Evolutionary conservation across 108 stramenopile genomes (phyloP), one percentile per base, ranked within the genome.

Genomic region (Phaeodactylum tricornutum): DNA sequence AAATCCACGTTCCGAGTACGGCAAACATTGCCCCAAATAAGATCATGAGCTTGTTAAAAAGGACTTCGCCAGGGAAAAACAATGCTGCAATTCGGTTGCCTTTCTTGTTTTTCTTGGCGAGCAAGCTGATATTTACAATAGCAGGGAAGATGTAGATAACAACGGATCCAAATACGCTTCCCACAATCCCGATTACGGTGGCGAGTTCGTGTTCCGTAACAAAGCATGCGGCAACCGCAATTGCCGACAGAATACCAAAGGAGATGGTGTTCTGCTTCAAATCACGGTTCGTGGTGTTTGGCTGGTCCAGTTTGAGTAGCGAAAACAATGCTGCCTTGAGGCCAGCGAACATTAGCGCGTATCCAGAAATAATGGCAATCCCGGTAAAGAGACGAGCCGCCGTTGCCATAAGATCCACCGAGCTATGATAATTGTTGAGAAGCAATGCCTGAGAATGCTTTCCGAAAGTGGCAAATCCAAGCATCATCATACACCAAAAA

Each of bases 111-210:
- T 31, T 50, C 32, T 34, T 32, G 6, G 3, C 14, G 19, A 50
- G 22, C 33, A 50, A 15, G 3, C 28, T 50, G 37, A 21, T 30
- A 21, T 35, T 50, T 3, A 50, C 49, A 35, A 50, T 21, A 4
- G 49, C 49, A 24, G 49, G 49, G 32, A 50, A 50, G 31, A 50
- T 50, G 49, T 50, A 50, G 28, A 50, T 50, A 6, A 50, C 49
- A 7, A 50, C 49, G 8, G 49, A 50, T 19, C 49, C 49, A 29
- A 32, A 50, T 2, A 50, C 33, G 14, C 49, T 50, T 6, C 49
- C 49, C 5, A 50, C 49, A 31, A 50, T 35, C 20, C 49, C 49
- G 33, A 50, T 50, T 2, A 50, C 49, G 34, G 49, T 50, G 5
- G 49, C 49, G 12, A 50, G 37, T 29, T 50, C 49, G 32, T 30